Evolutionary conservation across 2,329 filamentous ascomycete genomes (phyloP), one percentile per base, ranked within the genome.

Genomic region (Alternaria sp.): DNA sequence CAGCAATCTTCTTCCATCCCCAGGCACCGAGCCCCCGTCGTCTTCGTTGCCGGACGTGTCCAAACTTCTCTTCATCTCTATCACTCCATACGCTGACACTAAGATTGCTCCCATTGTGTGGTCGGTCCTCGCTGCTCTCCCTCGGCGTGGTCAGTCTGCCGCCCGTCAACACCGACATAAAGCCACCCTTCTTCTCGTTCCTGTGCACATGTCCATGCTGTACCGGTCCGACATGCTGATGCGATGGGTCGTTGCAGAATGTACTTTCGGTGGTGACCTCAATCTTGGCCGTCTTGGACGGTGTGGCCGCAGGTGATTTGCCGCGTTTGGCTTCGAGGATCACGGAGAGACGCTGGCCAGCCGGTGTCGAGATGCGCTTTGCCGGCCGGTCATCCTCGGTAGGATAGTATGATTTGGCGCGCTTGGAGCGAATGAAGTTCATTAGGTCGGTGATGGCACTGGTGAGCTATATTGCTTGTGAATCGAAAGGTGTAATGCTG

Each of bases 321-420:
- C 62, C 56, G n/a, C 62, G 59, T 45, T 63, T 66, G 25, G 65
- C 61, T 45, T 81, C 78, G 62, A 81, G 73, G 46, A 82, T 79
- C 7, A 78, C 69, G 27, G 80, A 81, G 5, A 82, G 74, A 27
- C 80, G 78, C 52, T 78, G 73, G 32, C 80, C 80, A 25, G 79
- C 80, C 50, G 79, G 78, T 28, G 79, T 80, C 4, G 78, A 80
- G 51, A 82, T 81, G 43, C 78, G 78, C 67, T 80, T 80, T 16
- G 78, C 70, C 22, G 75, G 74, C 7, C 74, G 75, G 50, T 75
- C 67, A 44, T 69, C 69, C 41, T 65, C 60, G 55, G 67, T 58
- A 25, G 68, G 57, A 27, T 73, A 66, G 56, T 77, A 70, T 50
- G 69, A 55, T 20, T 54, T 68, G 12, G 70, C 62, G 27, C 67